Evolutionary conservation across 2,329 filamentous ascomycete species (phyloP), one percentile per base, ranked within the genome.

Genomic region (Clarireedia paspali): DNA sequence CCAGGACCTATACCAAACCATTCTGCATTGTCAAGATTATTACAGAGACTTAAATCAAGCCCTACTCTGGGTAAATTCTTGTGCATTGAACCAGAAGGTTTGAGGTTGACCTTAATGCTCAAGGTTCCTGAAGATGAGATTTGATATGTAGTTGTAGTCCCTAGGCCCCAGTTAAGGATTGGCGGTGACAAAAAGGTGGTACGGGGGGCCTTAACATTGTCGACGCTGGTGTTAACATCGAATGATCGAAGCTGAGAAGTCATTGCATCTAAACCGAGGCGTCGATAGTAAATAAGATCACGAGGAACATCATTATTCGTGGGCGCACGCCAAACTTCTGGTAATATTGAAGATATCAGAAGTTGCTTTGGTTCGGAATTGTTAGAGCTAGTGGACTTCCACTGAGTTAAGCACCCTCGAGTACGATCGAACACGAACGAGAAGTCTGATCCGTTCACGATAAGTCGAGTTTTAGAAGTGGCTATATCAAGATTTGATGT

Each of bases 1-100:
- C 81, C 81, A 0, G 83, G 82, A 0, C 86, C 86, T 4, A 82
- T 79, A 5, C 85, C 85, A 63, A 83, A 87, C 85, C 85, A 89
- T 9, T 71, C 68, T 4, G 80, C 77, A 1, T 68, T 61, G 50
- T 78, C 71, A 24, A 83, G 74, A 0, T 67, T 53, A 36, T 72
- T 67, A 4, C 73, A 72, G 0, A 85, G 68, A 36, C 75, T 73
- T 4, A 87, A 63, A 51, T 82, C 76, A 4, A 88, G 71, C 0
- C 85, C 85, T 24, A 85, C 74, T 7, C 85, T 76, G 0, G 85
- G 83, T 0, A 88, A 68, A 39, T 79, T 79, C 4, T 70, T 69
- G 0, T 83, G 82, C 14, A 55, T 70, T 12, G 75, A 73, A 0
- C 81, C 80, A 0, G 71, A 73, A 0, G 77, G 74, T 0, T 71